Conservation (phyloP, 2,329 filamentous ascomycete genomes). For the Alternaria sp. region DNA sequence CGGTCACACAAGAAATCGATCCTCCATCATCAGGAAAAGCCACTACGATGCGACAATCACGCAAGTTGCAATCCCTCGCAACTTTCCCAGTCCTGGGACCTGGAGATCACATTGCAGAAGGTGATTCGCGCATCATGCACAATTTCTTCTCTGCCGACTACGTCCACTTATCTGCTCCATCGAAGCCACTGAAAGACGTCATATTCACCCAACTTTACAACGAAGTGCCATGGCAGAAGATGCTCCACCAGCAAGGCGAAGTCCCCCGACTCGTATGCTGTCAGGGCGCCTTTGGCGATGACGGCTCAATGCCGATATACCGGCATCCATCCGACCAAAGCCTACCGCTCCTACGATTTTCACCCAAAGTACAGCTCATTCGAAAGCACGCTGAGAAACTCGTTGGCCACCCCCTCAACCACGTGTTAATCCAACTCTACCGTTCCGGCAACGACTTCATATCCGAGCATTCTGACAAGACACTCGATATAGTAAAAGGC, state of each 20-base stretch:
- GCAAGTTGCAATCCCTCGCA: constrained; percentile 51
- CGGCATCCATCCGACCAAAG: constrained; percentile 92
- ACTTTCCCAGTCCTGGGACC: constrained; percentile 55
- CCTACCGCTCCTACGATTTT: constrained; percentile 79
- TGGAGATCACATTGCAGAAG: constrained; percentile 73
- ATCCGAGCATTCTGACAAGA: constrained; percentile 97
- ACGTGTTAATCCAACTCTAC: constrained; percentile 92
- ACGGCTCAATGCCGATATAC: constrained; percentile 88
- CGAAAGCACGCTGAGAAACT: constrained; percentile 73
- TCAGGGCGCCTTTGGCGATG: constrained; percentile 74
- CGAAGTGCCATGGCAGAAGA: constrained; percentile 88
- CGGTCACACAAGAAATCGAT: not conserved
- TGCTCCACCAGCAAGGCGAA: constrained; percentile 91
- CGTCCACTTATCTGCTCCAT: constrained; percentile 36
- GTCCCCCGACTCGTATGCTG: constrained; percentile 92
- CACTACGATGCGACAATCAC: constrained; percentile 23
- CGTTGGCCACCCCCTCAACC: constrained; percentile 84
- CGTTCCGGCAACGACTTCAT: constrained; percentile 91
- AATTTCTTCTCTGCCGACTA: constrained; percentile 67
- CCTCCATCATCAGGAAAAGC: not conserved
- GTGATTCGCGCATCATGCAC: constrained; percentile 79
- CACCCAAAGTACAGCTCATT: constrained; percentile 74
- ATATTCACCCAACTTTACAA: constrained; percentile 75
- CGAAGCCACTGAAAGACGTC: constrained; percentile 59
- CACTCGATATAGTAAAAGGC: constrained; percentile 82